A percentile compares a stretch with the other conserved stretches of the same genome.
These are phyloP conservation scores for Rhynchosporium agropyri DNA, from an alignment of 2,329 filamentous ascomycete genomes.

Conservation along the genomic window DNA sequence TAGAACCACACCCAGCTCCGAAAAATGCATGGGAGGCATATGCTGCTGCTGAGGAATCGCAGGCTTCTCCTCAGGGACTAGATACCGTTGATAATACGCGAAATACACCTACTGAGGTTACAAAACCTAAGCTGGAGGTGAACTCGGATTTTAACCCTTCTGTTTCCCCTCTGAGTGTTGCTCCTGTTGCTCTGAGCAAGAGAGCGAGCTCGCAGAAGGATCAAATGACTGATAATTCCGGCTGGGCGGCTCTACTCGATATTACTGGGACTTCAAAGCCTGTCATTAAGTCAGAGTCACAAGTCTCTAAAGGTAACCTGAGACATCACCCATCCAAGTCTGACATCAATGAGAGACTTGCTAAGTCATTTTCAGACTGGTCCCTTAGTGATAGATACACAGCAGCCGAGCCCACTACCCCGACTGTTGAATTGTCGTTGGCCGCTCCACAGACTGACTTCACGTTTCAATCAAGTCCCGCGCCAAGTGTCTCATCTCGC, in stretches of 20 bases:
- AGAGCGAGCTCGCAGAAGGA: neutral
- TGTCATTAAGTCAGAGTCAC: constrained; percentile 6
- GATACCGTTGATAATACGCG: neutral
- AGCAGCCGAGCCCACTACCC: neutral
- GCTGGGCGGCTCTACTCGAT: constrained; percentile 6
- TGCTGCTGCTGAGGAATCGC: neutral
- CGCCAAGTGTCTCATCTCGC: neutral
- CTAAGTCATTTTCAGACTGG: constrained; percentile 14
- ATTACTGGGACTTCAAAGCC: neutral
- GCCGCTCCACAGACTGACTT: neutral
- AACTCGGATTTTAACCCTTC: neutral
- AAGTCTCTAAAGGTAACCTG: constrained; percentile 3
- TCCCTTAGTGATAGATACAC: neutral
- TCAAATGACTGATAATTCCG: constrained; percentile 3
- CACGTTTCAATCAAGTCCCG: neutral
- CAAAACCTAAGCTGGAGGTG: neutral
- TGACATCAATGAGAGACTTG: constrained; percentile 16
- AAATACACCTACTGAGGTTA: neutral
- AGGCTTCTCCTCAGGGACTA: neutral
- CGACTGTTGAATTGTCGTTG: neutral
- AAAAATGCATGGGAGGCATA: neutral
- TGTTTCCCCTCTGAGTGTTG: neutral
- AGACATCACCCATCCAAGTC: constrained; percentile 6
- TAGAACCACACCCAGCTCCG: too few species aligned
- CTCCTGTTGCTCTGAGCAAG: neutral